Conservation (phyloP, 768 basidiomycete species). For the Panus rudis region DNA sequence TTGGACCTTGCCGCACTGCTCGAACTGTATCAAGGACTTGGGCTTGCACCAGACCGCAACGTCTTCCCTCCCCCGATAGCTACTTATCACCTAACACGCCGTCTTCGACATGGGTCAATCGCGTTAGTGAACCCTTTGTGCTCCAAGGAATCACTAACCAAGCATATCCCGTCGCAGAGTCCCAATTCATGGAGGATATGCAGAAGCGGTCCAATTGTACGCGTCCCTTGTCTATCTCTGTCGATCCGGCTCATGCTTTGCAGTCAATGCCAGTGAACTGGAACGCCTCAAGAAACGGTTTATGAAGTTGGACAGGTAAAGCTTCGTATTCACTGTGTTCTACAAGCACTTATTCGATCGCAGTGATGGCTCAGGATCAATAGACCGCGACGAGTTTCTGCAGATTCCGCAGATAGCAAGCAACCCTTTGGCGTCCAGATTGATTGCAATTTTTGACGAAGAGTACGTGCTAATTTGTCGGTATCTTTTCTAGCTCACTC, state of each 20-base stretch:
- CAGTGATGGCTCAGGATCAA: slow-evolving; percentile 94
- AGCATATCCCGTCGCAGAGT: slow-evolving; percentile 41
- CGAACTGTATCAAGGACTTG: too few species aligned
- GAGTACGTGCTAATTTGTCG: slow-evolving; percentile 56
- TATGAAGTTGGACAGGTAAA: slow-evolving; percentile 95
- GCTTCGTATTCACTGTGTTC: background rate
- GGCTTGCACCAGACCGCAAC: too few species aligned
- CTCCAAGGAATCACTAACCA: too few species aligned
- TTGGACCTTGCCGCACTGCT: too few species aligned
- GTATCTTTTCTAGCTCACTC: background rate
- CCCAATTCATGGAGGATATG: slow-evolving; percentile 98
- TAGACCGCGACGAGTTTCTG: slow-evolving; percentile 97
- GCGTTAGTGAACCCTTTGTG: slow-evolving; percentile 42
- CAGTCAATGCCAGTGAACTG: slow-evolving; percentile 92
- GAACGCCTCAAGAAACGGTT: slow-evolving; percentile 97
- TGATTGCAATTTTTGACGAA: slow-evolving; percentile 99
- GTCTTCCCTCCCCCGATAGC: too few species aligned
- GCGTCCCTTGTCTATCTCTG: slow-evolving; percentile 25
- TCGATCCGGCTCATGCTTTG: background rate
- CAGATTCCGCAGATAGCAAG: slow-evolving; percentile 99
- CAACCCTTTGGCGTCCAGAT: slow-evolving; percentile 90
- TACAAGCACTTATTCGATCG: background rate
- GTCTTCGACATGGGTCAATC: slow-evolving; percentile 76
- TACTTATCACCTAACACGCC: too few species aligned
- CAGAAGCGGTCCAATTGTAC: slow-evolving; percentile 94